Evolutionary conservation across 1,139 yeast genomes (phyloP), one percentile per base, ranked within the genome.

Genomic region (Citeromyces hawaiiensis): DNA sequence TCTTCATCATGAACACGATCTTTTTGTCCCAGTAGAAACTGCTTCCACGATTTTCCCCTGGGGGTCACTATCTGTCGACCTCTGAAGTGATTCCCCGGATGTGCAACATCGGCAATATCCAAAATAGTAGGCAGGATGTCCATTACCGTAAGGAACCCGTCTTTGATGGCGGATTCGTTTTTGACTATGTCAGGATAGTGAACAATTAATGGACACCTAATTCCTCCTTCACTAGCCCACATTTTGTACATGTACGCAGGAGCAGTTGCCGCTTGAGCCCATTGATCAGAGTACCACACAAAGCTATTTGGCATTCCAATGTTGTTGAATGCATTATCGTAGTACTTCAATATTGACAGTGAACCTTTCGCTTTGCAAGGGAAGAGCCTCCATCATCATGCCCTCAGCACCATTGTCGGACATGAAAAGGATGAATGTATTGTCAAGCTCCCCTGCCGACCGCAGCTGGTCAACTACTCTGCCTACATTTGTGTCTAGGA

Each of bases 181-280:
- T 46, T 40, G 17, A 57, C 45, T 8, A 62, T 42, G 7, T 58
- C 52, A 1, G 73, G 74, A 40, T 60, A 60, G 42, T 59, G 63
- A 2, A 70, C 47, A 37, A 72, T 66, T 43, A 70, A 54, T 0
- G 78, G 79, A 49, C 74, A 68, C 29, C 71, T 61, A 32, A 72
- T 71, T 8, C 76, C 79, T 32, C 79, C 79, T 51, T 72, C 78
- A 6, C 62, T 51, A 1, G 74, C 61, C 68, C 72, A 70, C 57
- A 59, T 59, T 47, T 72, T 72, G 51, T 63, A 70, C 68, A 69
- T 67, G 40, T 64, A 58, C 34, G 66, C 59, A 4, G 78, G 78
- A 2, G 77, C 74, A 14, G 78, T 72, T 4, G 77, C 75, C n/a
- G 78, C 79, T 46, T 72, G 78, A 0, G 79, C 79, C 79, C 79